Percentiles rank a stretch among this genome's conserved stretches.
Evolutionary conservation across 2,329 filamentous ascomycete species (phyloP).

Genomic region (Trichoderma sp.): DNA sequence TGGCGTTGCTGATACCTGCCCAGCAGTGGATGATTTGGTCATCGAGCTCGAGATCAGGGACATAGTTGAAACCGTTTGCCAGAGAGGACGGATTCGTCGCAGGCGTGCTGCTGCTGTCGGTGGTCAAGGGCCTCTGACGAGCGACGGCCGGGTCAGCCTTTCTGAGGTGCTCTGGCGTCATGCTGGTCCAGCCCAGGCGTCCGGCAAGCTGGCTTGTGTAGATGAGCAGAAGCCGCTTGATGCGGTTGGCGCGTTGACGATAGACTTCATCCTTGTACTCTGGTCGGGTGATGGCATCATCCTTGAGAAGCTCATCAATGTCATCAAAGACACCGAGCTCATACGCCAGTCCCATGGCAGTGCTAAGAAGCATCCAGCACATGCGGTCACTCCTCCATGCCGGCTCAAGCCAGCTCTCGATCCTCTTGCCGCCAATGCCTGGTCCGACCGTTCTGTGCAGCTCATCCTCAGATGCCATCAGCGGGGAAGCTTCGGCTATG

Average conservation of each 20-base stretch:
- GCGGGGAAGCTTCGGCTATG: conserved; percentile 53
- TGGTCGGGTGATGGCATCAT: conserved; percentile 60
- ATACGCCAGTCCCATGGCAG: conserved; percentile 84
- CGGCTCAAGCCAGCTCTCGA: conserved; percentile 95
- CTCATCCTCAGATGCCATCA: conserved; percentile 43
- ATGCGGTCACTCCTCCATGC: conserved; percentile 93
- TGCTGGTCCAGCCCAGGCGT: conserved; percentile 86
- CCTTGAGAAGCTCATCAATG: conserved; percentile 69
- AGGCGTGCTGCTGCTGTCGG: conserved; percentile 61
- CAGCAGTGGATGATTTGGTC: conserved; percentile 82
- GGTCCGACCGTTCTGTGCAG: conserved; percentile 42
- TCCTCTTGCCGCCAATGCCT: conserved; percentile 77
- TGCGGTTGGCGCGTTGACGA: conserved; percentile 74
- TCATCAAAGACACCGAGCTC: conserved; percentile 96
- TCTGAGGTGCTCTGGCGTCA: conserved; percentile 73
- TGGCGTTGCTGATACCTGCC: conserved; percentile 89
- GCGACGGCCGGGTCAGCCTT: conserved; percentile 59
- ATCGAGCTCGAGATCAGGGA: conserved; percentile 66
- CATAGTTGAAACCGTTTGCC: conserved; percentile 64
- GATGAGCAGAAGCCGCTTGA: conserved; percentile 83
- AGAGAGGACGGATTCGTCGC: conserved; percentile 59
- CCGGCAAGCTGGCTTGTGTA: conserved; percentile 95
- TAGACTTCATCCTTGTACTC: conserved; percentile 76
- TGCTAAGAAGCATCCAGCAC: conserved; percentile 97
- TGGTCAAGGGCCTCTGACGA: conserved; percentile 51